Evolutionary conservation across 129 eudicot genomes (phyloP).

Genomic region (Helianthus tuberosus): DNA sequence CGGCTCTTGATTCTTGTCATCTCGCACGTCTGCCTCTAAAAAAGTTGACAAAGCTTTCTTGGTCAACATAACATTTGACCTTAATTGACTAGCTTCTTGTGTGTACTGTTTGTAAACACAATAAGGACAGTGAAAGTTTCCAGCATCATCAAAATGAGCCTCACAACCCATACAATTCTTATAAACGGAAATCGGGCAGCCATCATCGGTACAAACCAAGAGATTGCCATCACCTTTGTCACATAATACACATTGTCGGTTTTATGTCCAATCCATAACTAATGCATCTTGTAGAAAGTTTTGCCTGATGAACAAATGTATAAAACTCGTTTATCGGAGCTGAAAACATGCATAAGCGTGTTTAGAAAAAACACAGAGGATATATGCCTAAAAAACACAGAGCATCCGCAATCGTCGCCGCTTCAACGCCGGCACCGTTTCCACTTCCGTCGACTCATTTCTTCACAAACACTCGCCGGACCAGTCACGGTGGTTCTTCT

Average conservation of each 20-base stretch:
- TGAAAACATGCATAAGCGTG: slow-evolving; percentile 6
- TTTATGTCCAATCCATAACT: slow-evolving; percentile 47
- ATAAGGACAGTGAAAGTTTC: slow-evolving; percentile 65
- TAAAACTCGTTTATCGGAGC: neutral
- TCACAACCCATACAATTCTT: slow-evolving; percentile 60
- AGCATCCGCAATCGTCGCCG: too few relatives aligned
- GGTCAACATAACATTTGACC: slow-evolving; percentile 41
- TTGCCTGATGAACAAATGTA: neutral
- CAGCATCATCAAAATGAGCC: slow-evolving; percentile 46
- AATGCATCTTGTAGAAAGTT: slow-evolving; percentile 6
- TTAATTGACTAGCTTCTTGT: slow-evolving; percentile 29
- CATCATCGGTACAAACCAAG: too few relatives aligned
- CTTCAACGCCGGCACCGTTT: too few relatives aligned
- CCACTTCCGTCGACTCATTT: too few relatives aligned
- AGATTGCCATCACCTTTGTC: slow-evolving; percentile 56
- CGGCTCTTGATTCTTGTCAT: slow-evolving; percentile 20
- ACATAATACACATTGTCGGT: slow-evolving; percentile 51
- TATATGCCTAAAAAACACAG: neutral
- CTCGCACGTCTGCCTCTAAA: slow-evolving; percentile 33
- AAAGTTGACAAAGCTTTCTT: slow-evolving; percentile 51
- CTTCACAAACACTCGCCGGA: too few relatives aligned
- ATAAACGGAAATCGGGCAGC: slow-evolving; percentile 70
- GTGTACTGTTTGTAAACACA: slow-evolving; percentile 48
- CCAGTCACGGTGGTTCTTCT: too few relatives aligned
- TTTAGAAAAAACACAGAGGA: slow-evolving; percentile 9